A percentile compares a stretch with the other conserved stretches of the same genome.
Conservation (phyloP, 768 basidiomycete genomes). For the Termitomyces sp. region DNA sequence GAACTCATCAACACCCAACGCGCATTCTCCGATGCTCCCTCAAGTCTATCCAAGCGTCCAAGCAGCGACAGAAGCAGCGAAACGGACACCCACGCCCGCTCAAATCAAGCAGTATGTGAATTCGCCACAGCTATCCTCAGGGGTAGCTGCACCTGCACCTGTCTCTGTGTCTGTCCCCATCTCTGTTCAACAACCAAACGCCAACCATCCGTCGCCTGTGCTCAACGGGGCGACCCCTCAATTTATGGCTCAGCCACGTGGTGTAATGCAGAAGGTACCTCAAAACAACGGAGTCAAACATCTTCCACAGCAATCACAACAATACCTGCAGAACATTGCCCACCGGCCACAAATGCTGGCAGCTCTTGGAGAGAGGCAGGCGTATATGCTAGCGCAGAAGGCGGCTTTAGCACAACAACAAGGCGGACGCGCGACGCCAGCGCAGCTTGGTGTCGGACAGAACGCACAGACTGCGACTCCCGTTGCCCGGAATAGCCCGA, state of each 20-base stretch:
- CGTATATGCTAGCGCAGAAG: background rate
- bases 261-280: background rate
- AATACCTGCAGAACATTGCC: background rate
- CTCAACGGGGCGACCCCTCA: too few relatives aligned
- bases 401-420: constrained; percentile 14
- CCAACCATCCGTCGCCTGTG: constrained; percentile 13
- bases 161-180: constrained; percentile 5
- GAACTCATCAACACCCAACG: constrained; percentile 18
- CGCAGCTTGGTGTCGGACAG: constrained; percentile 14
- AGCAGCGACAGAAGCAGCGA: constrained; percentile 26
- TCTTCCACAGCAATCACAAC: constrained; percentile 1
- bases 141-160: constrained; percentile 11
- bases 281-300: background rate
- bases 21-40: constrained; percentile 29
- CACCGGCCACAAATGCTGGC: background rate
- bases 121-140: constrained; percentile 17
- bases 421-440: constrained; percentile 24
- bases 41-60: constrained; percentile 30
- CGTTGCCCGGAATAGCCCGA: constrained; percentile 28
- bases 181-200: constrained; percentile 2
- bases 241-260: constrained; percentile 6
- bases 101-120: constrained; percentile 18
- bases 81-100: constrained; percentile 30
- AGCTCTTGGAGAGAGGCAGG: constrained; percentile 3
- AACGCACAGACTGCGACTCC: constrained; percentile 12